Base-by-base conservation (phyloP, 192 early-diverging fungal genomes). In the Phlyctochytrium arcticum region DNA sequence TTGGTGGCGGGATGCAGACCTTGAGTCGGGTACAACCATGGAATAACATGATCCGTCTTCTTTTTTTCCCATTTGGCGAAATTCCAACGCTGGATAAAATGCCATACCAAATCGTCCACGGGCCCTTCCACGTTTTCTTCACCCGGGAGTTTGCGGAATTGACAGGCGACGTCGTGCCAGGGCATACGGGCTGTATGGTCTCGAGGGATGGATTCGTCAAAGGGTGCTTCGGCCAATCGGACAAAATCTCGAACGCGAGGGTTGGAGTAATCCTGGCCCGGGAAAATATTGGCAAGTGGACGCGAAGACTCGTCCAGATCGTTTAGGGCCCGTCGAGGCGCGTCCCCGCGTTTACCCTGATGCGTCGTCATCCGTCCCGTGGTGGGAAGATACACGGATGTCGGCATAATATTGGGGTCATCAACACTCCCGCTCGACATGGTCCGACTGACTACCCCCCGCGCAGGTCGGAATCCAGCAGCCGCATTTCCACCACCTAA, bases 51-150 rank as follows among this genome's bases (percentile, higher is more conserved):
- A 26, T 69, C 59, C 5, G 5, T 29, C 50, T 69, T 69, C 31
- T 61, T 69, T 37, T 69, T 69, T 42, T 69, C 67, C 67, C 67
- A 69, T 42, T 92, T 92, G 62, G 91, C 75, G 71, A 91, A 92
- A 66, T 93, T 93, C 92, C 92, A 93, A 4, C 92, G 80, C 76
- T 91, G 82, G 48, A 87, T 87, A 65, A 92, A 92, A 69, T 93
- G 92, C 44, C 89, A 80, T 5, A 88, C 87, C 34, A 92, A 80
- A 60, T 93, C 92, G 12, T 85, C 80, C 26, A 89, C 90, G 4
- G 92, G 87, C 63, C 75, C 81, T 42, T 91, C 92, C 5, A 89
- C 76, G 72, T 85, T 60, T 65, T 53, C 39, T 31, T 53, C 19
- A 26, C 56, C 58, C 9, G 31, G 51, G 49, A 33, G 36, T 46